Conservation (phyloP, 164 flowering plant species). For the Dillenia suffruticosa region DNA sequence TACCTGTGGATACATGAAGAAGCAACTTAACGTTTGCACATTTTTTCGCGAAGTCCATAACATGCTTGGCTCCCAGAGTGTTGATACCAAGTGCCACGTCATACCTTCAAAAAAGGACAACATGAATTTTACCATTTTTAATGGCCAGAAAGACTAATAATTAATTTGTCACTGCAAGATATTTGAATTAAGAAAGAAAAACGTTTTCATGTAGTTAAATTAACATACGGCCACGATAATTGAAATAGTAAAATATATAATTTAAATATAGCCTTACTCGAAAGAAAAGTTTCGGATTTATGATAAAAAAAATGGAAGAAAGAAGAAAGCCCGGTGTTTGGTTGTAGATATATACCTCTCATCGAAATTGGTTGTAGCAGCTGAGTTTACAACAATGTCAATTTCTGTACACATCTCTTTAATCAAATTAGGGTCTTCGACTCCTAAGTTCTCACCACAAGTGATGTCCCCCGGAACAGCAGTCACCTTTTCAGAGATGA, state of each 20-base stretch:
- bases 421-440: conserved; percentile 25
- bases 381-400: conserved; percentile 44
- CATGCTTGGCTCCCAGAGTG: conserved; percentile 41
- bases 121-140: background rate
- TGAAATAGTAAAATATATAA: no score
- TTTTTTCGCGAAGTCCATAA: conserved; percentile 41
- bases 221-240: no score
- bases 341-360: conserved; percentile 25
- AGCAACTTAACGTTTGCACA: conserved; percentile 35
- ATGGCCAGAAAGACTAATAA: no score
- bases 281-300: background rate
- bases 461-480: conserved; percentile 52
- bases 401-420: conserved; percentile 35
- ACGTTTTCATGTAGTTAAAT: no score
- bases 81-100: conserved; percentile 45
- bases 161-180: no score
- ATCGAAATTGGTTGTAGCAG: conserved; percentile 63
- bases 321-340: no score
- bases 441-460: conserved; percentile 28
- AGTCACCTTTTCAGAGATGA: conserved; percentile 37
- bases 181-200: conserved; percentile 8
- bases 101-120: conserved; percentile 28
- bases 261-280: no score
- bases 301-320: no score
- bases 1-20: conserved; percentile 56